Evolutionary conservation across 2,329 filamentous ascomycete genomes (phyloP).

Genomic region (Penicillium sp.): DNA sequence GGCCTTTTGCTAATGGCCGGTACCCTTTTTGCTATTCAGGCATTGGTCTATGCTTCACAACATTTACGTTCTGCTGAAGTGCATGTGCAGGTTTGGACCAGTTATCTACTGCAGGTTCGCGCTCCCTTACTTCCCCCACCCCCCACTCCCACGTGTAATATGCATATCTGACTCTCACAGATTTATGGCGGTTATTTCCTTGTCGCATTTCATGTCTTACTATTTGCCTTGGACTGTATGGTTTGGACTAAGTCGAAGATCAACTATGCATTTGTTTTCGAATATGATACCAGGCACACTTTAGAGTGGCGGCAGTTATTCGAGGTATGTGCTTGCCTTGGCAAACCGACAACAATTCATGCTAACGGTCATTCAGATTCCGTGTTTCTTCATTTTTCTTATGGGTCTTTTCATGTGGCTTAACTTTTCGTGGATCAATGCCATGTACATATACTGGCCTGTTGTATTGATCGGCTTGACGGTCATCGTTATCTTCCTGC

Average conservation of each 20-base stretch:
- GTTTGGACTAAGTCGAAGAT: slow-evolving; percentile 82
- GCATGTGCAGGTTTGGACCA: slow-evolving; percentile 53
- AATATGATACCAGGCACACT: slow-evolving; percentile 82
- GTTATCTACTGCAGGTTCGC: slow-evolving; percentile 66
- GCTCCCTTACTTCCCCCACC: background rate
- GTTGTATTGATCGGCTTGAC: slow-evolving; percentile 73
- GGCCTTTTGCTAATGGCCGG: slow-evolving; percentile 68
- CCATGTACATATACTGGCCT: slow-evolving; percentile 82
- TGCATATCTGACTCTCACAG: slow-evolving; percentile 45
- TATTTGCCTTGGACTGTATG: slow-evolving; percentile 84
- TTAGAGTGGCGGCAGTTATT: slow-evolving; percentile 87
- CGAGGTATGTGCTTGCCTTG: slow-evolving; percentile 51
- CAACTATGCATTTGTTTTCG: slow-evolving; percentile 96
- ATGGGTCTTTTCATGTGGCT: slow-evolving; percentile 79
- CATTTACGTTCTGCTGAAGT: slow-evolving; percentile 52
- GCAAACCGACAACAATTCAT: background rate
- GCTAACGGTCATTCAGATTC: slow-evolving; percentile 55
- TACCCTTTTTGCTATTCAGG: slow-evolving; percentile 64
- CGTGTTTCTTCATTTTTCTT: slow-evolving; percentile 76
- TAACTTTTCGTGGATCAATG: slow-evolving; percentile 72
- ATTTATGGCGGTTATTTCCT: slow-evolving; percentile 93
- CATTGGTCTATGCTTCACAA: slow-evolving; percentile 59
- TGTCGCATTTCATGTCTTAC: slow-evolving; percentile 70
- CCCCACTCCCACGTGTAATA: background rate
- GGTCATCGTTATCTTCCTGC: slow-evolving; percentile 69